Evolutionary conservation across 2,329 filamentous ascomycete genomes (phyloP), one percentile per base, ranked within the genome.

Genomic region (Penicillium sp.): DNA sequence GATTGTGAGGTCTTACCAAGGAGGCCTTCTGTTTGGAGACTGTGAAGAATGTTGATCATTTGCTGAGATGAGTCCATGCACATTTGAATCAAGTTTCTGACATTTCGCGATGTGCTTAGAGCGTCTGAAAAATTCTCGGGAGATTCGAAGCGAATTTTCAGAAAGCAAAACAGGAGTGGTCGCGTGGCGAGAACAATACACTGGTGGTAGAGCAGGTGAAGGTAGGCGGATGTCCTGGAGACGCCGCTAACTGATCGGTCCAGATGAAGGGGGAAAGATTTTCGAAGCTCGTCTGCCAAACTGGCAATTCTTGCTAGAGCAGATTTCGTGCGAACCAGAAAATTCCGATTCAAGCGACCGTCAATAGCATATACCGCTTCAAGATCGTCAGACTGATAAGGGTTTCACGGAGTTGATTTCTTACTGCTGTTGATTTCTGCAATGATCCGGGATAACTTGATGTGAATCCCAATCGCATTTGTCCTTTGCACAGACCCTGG

Each of bases 1-100:
- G n/a, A n/a, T n/a, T n/a, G n/a, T n/a, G n/a, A n/a, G 23, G 3
- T n/a, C 49, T 48, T 56, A 74, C 71, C 71, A 2, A 74, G 57
- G 12, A 75, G 59, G 5, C 65, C 65, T 46, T 75, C 70, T 9
- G 59, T 57, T 46, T 69, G 64, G 15, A 74, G 54, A 25, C 60
- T 64, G 36, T 60, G 59, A 2, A 75, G 63, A 15, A 74, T 64
- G 13, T 46, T 54, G 13, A 71, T 42, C 11, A 68, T 68, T 25
- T 70, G 66, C 22, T 66, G 62, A 3, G 67, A 60, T 2, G 68
- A 68, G 17, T 70, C 68, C 16, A 69, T 50, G 36, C 66, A 68
- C 52, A 69, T 65, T 33, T 62, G 58, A 3, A 69, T 51, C 35
- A 70, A 44, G 18, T 59, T 60, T 16, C 57, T 54, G 8, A 66